phyloP scores from a whole-genome alignment of 2,329 filamentous ascomycete genomes.

The Colletotrichum salicis region DNA sequence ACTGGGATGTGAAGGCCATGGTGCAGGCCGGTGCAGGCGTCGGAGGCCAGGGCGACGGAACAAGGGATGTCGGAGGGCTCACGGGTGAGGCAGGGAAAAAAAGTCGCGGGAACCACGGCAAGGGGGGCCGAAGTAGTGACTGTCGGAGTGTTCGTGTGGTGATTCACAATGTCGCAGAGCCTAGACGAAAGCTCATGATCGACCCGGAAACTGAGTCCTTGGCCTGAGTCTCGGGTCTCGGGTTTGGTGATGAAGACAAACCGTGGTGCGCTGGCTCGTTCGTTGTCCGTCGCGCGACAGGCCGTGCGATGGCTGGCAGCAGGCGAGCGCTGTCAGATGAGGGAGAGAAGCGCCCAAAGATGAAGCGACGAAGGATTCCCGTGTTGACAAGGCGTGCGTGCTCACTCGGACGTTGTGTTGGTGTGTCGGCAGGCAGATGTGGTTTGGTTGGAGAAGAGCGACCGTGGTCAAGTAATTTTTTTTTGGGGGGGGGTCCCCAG shows the following conservation, averaged over 20 bases:
- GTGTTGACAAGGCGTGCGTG: constrained; percentile 9
- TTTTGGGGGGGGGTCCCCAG: neutral
- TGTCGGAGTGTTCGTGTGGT: constrained; percentile 1
- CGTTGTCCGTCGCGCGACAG: constrained; percentile 7
- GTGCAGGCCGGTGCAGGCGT: constrained; percentile 1
- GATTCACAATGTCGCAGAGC: constrained; percentile 29
- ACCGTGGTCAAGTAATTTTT: neutral
- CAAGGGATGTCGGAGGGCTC: neutral
- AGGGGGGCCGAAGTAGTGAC: neutral
- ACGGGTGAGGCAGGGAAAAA: neutral
- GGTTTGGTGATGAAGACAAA: neutral
- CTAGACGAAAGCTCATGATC: constrained; percentile 28
- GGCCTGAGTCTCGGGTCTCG: constrained; percentile 19
- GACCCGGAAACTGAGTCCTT: neutral
- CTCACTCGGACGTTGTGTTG: neutral
- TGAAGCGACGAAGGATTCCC: constrained; percentile 8
- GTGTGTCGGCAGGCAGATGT: neutral
- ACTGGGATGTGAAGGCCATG: constrained; percentile 46
- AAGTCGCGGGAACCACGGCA: constrained; percentile 2
- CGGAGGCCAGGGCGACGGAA: neutral
- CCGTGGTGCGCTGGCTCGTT: neutral
- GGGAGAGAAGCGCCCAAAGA: neutral
- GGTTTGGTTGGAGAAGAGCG: constrained; percentile 7
- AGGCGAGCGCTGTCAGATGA: constrained; percentile 2
- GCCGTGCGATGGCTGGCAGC: constrained; percentile 6